Base-by-base conservation (phyloP, 1,284 basidiomycete genomes). In the Anthracocystis setariae region DNA sequence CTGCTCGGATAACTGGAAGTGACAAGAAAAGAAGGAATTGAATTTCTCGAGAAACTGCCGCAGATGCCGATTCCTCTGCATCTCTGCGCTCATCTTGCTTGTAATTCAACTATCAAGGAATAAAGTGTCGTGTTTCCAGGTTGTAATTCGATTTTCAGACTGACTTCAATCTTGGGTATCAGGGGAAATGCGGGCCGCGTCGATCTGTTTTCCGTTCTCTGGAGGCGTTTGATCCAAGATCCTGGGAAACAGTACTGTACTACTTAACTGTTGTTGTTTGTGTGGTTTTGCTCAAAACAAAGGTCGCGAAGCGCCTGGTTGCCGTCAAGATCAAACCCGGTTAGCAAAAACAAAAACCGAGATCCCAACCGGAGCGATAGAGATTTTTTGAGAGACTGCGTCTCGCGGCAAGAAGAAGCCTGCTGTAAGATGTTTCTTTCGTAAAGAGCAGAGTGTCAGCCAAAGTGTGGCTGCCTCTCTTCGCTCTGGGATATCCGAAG, bases 11-110 rank as follows among this genome's bases (percentile, higher is more conserved):
- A 9, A 35, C 33, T 21, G 23, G 37, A 23, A 32, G n/a, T 15
- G 9, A n/a, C 23, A 40, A 48, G 32, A 38, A 42, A 48, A 48
- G 48, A 32, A 50, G 21, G 40, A 43, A 32, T 24, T 3, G 35
- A 51, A 51, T 32, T 49, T 8, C 17, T 49, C 33, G n/a, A 39
- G 37, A 24, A 21, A 42, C 4, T 3, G 21, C 40, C 23, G 50
- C 50, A 53, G 50, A 45, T 53, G 50, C 50, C 50, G 50, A 51
- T 52, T 25, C 35, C 1, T 18, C 40, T 42, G 40, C 40, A 42
- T 12, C 17, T 23, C 40, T 52, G 29, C 50, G 29, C 39, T 44
- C 29, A 52, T 52, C 50, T 24, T 37, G 50, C 50, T 42, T 44
- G 10, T 29, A 8, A n/a, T n/a, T n/a, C n/a, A n/a, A n/a, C n/a